phyloP scores from a whole-genome alignment of 495 filamentous ascomycete genomes.

The Xylaria scruposa region DNA sequence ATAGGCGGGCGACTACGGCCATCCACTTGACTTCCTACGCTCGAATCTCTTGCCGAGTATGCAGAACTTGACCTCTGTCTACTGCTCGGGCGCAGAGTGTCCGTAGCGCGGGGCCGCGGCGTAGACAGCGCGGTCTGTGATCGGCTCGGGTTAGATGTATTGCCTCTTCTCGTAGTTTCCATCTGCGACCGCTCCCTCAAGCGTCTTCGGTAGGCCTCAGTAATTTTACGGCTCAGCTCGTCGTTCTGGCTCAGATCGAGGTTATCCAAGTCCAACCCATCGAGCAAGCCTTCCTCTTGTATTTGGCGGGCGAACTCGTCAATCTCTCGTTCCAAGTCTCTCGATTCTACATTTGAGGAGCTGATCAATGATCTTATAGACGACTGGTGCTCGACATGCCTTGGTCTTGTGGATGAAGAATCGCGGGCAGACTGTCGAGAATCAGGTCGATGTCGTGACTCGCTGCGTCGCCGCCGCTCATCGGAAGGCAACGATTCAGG shows the following conservation, averaged over 20 bases:
- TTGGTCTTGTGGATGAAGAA: constrained; percentile 41
- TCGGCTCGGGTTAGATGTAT: constrained; percentile 43
- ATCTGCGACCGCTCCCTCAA: constrained; percentile 60
- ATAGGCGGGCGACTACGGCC: constrained; percentile 54
- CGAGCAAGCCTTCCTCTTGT: constrained; percentile 82
- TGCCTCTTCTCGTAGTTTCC: constrained; percentile 47
- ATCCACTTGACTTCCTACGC: constrained; percentile 42
- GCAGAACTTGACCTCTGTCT: constrained; percentile 47
- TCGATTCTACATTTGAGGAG: constrained; percentile 71
- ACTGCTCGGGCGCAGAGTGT: constrained; percentile 44
- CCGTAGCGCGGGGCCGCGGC: constrained; percentile 39
- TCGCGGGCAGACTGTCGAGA: constrained; percentile 45
- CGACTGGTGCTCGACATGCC: constrained; percentile 82
- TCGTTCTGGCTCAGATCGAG: constrained; percentile 79
- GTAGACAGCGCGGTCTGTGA: constrained; percentile 36
- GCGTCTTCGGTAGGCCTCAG: constrained; percentile 79
- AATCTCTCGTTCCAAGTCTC: constrained; percentile 70
- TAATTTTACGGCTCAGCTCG: constrained; percentile 86
- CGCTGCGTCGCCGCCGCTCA: constrained; percentile 38
- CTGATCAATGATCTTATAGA: constrained; percentile 85
- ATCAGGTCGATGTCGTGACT: constrained; percentile 41
- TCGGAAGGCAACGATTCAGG: constrained; percentile 38
- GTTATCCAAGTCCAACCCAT: constrained; percentile 84
- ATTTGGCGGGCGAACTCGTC: constrained; percentile 91
- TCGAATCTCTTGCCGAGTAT: constrained; percentile 47